phyloP scores from a whole-genome alignment of 2,329 filamentous ascomycete species.

The Zymoseptoria passerinii region DNA sequence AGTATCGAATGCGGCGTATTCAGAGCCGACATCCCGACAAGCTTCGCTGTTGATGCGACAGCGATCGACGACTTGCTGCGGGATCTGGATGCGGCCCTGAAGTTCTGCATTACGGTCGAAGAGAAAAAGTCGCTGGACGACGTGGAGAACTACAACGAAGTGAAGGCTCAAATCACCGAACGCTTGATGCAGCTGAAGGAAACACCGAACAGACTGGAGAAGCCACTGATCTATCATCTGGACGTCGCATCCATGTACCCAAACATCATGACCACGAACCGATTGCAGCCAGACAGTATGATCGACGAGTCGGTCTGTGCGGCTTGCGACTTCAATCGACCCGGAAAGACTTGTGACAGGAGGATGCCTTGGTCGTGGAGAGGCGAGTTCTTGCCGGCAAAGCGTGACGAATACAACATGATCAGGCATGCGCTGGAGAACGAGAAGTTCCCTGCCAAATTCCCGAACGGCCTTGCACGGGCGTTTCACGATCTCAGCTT shows the following conservation, averaged over 20 bases:
- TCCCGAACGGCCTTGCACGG: constrained; percentile 59
- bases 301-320: constrained; percentile 93
- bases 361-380: constrained; percentile 95
- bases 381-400: constrained; percentile 92
- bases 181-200: constrained; percentile 64
- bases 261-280: constrained; percentile 99
- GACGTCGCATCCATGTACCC: constrained; percentile 99
- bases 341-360: constrained; percentile 93
- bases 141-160: constrained; percentile 45
- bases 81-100: constrained; percentile 81
- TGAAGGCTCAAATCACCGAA: constrained; percentile 72
- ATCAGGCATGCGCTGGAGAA: constrained; percentile 85
- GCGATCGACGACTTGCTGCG: constrained; percentile 82
- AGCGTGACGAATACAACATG: constrained; percentile 99
- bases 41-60: constrained; percentile 80
- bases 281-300: constrained; percentile 97
- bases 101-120: constrained; percentile 60
- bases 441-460: constrained; percentile 79
- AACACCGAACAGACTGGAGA: constrained; percentile 75
- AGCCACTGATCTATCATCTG: constrained; percentile 91
- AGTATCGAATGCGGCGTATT: constrained; percentile 99
- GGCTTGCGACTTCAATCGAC: constrained; percentile 95
- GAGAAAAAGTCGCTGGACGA: constrained; percentile 47
- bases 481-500: constrained; percentile 71
- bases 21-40: constrained; percentile 86